These are phyloP conservation scores for Neoboletus magnificus DNA, from an alignment of 768 basidiomycete species.

Conservation along the genomic window DNA sequence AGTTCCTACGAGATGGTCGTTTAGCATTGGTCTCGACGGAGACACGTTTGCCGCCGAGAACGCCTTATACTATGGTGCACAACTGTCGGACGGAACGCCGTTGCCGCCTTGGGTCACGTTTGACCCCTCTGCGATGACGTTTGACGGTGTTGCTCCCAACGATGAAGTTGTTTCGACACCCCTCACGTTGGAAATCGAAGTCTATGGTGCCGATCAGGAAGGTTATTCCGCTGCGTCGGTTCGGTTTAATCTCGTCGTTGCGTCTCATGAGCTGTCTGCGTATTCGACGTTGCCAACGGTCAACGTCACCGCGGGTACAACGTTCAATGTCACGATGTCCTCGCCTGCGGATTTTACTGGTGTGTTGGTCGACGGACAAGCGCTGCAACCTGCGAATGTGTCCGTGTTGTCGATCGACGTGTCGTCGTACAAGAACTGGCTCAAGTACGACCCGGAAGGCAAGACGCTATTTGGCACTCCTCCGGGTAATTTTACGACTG, in stretches of 20 bases:
- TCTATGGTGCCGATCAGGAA: constrained; percentile 69
- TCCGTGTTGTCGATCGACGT: constrained; percentile 56
- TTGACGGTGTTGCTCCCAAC: constrained; percentile 73
- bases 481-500: constrained; percentile 41
- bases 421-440: constrained; percentile 51
- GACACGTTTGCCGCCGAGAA: constrained; percentile 53
- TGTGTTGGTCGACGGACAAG: constrained; percentile 57
- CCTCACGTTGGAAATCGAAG: constrained; percentile 44
- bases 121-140: constrained; percentile 61
- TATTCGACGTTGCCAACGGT: constrained; percentile 53
- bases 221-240: constrained; percentile 63
- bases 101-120: constrained; percentile 78
- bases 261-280: constrained; percentile 63
- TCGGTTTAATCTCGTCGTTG: constrained; percentile 64
- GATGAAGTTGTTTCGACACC: constrained; percentile 39
- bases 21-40: constrained; percentile 79
- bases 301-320: constrained; percentile 61
- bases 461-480: constrained; percentile 64
- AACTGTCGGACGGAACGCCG: constrained; percentile 61
- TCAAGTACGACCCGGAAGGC: constrained; percentile 54
- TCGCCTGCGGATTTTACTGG: constrained; percentile 61
- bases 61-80: constrained; percentile 59
- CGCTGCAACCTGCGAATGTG: constrained; percentile 59
- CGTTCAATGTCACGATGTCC: constrained; percentile 50
- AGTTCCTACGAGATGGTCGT: constrained; percentile 82